Evolutionary conservation across 1,284 basidiomycete species (phyloP).

Genomic region (Apiotrichum gracile): DNA sequence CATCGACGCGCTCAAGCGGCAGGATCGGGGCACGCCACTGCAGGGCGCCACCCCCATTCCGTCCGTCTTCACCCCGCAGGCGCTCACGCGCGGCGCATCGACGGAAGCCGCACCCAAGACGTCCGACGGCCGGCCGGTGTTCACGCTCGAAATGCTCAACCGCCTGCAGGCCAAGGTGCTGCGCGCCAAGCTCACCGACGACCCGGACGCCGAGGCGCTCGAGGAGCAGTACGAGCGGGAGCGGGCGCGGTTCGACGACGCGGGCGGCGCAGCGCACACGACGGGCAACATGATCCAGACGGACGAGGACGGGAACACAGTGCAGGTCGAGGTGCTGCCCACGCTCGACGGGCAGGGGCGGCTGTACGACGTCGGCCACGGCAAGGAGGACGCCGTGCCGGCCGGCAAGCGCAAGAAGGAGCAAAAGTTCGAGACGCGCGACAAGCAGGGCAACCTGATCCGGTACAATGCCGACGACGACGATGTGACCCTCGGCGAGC

Average conservation of each 20-base stretch:
- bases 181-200: conserved; percentile 75
- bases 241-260: conserved; percentile 50
- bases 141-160: conserved; percentile 63
- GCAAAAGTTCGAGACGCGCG: conserved; percentile 80
- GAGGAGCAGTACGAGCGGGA: conserved; percentile 76
- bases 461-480: conserved; percentile 86
- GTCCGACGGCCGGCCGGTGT: conserved; percentile 21
- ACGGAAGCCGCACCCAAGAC: conserved; percentile 1
- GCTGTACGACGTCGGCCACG: conserved; percentile 83
- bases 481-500: conserved; percentile 73
- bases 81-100: conserved; percentile 30
- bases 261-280: conserved; percentile 36
- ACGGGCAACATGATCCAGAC: conserved; percentile 34
- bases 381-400: conserved; percentile 41
- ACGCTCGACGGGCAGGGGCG: conserved; percentile 80
- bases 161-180: conserved; percentile 88
- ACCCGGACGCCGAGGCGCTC: conserved; percentile 64
- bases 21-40: conserved; percentile 12
- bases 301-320: conserved; percentile 30
- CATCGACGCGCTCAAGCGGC: conserved; percentile 34
- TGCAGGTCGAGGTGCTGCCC: conserved; percentile 73
- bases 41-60: conserved; percentile 67
- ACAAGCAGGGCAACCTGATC: conserved; percentile 81
- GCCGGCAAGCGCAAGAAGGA: conserved; percentile 60
- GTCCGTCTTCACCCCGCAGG: conserved; percentile 73